Base-by-base conservation (phyloP, 2,329 filamentous ascomycete species). In the Xylaria sp. region DNA sequence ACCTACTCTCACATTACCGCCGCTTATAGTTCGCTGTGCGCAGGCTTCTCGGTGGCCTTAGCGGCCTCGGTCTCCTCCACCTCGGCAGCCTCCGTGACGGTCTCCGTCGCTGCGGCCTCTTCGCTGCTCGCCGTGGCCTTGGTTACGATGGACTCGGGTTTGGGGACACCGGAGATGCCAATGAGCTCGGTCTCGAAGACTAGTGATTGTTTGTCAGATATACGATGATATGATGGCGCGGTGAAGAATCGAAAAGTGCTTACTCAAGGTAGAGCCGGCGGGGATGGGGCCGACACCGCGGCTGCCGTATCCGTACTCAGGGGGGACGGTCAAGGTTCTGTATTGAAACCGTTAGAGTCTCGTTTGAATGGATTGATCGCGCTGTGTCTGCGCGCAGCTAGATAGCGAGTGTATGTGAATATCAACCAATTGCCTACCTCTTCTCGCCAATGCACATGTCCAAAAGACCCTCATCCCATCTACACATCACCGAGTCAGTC, bases 371-470 rank as follows among this genome's bases (percentile, higher is more conserved):
- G 23, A 30, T 30, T 5, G 23, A 23, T 16, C 16, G 16, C 23
- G 23, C 23, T 30, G 3, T 30, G 4, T 30, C 23, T 3, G 23
- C 23, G 23, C 23, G 23, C 4, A 30, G 23, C 23, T 5, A 5
- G 23, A 30, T 30, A 5, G 23, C 5, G 23, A 6, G 23, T 5
- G 4, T 5, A 5, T 34, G 9, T 1, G 51, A 6, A n/a, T 23
- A 8, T 46, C 8, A 10, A 6, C n/a, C 10, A 46, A 19, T 35
- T 48, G 49, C 75, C 76, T 68, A 79, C 81, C 83, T 84, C 81
- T 92, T 93, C 81, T 97, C 93, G 63, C 94, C 93, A 68, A 95
- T 89, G 76, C 94, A 97, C 92, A 97, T 97, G 71, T 90, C 90
- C 57, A 94, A 69, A 46, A 97, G 82, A 54, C 93, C 93, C 72